These are phyloP conservation scores for Rhizopogon vesiculosus DNA, from an alignment of 768 basidiomycete species.

Conservation along the genomic window DNA sequence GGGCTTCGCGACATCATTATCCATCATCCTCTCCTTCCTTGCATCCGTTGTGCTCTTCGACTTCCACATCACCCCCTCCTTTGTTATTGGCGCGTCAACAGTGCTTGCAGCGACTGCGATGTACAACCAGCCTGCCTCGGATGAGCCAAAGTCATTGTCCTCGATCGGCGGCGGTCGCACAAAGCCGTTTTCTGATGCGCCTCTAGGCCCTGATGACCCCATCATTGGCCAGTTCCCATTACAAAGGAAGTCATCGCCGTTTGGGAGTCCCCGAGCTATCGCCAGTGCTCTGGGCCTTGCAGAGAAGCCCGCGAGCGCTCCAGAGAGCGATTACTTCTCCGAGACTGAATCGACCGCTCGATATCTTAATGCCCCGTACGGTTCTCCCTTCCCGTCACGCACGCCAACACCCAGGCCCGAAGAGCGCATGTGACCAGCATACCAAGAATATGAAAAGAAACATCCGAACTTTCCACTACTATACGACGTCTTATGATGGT, in stretches of 20 bases:
- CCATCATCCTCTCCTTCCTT: constrained; percentile 93
- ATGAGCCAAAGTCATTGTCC: constrained; percentile 30
- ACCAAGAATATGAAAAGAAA: constrained; percentile 7
- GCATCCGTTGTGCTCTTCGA: constrained; percentile 90
- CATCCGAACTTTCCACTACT: constrained; percentile 16
- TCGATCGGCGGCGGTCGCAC: constrained; percentile 20
- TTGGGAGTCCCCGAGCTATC: constrained; percentile 45
- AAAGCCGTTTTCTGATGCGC: constrained; percentile 38
- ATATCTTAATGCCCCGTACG: constrained; percentile 46
- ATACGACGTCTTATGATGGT: constrained; percentile 31
- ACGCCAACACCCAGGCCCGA: constrained; percentile 40
- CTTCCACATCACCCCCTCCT: constrained; percentile 82
- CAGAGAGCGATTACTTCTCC: constrained; percentile 30
- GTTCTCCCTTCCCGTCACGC: constrained; percentile 45
- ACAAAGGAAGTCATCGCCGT: constrained; percentile 41
- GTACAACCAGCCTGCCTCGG: constrained; percentile 74
- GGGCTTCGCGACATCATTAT: constrained; percentile 95
- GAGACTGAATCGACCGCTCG: constrained; percentile 39
- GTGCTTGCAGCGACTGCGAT: constrained; percentile 90
- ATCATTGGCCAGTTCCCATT: constrained; percentile 55
- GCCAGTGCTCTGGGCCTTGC: constrained; percentile 44
- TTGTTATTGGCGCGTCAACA: constrained; percentile 79
- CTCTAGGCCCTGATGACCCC: constrained; percentile 45
- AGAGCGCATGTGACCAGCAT: constrained; percentile 23
- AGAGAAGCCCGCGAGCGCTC: constrained; percentile 21